A percentile compares a stretch with the other conserved stretches of the same genome.
These are phyloP conservation scores for Lipomyces yamadae DNA, from an alignment of 805 yeast genomes.

Conservation along the genomic window DNA sequence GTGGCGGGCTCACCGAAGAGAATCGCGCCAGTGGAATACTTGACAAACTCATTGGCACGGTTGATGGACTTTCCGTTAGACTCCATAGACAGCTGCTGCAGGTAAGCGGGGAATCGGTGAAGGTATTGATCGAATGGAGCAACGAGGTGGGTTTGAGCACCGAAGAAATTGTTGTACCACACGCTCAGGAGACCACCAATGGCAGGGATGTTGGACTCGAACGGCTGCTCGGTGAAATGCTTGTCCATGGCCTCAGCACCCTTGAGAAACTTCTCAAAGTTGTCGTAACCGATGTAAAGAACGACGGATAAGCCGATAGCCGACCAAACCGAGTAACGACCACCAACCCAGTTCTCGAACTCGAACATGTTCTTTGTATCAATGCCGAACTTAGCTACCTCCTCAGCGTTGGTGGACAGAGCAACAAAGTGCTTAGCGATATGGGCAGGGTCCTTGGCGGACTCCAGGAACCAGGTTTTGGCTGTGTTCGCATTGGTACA, in stretches of 20 bases:
- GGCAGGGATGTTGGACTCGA: slow-evolving; percentile 89
- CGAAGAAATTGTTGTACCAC: slow-evolving; percentile 98
- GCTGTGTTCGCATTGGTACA: slow-evolving; percentile 95
- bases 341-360: slow-evolving; percentile 99
- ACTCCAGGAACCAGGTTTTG: slow-evolving; percentile 86
- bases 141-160: slow-evolving; percentile 97
- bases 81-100: slow-evolving; percentile 98
- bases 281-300: slow-evolving; percentile 91
- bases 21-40: slow-evolving; percentile 94
- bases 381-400: slow-evolving; percentile 93
- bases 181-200: slow-evolving; percentile 92
- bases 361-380: slow-evolving; percentile 99
- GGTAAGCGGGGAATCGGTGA: slow-evolving; percentile 98
- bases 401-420: slow-evolving; percentile 87
- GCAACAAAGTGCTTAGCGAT: slow-evolving; percentile 99
- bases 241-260: slow-evolving; percentile 98
- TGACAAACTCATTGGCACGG: slow-evolving; percentile 86
- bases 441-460: slow-evolving; percentile 67
- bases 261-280: slow-evolving; percentile 86
- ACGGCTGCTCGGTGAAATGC: slow-evolving; percentile 82
- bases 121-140: slow-evolving; percentile 99
- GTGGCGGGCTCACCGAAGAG: slow-evolving; percentile 99
- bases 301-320: slow-evolving; percentile 97
- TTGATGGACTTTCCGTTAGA: slow-evolving; percentile 98
- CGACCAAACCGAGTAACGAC: slow-evolving; percentile 99